These are phyloP conservation scores for Lineolata rhizophorae DNA, from an alignment of 495 filamentous ascomycete species.

Conservation along the genomic window DNA sequence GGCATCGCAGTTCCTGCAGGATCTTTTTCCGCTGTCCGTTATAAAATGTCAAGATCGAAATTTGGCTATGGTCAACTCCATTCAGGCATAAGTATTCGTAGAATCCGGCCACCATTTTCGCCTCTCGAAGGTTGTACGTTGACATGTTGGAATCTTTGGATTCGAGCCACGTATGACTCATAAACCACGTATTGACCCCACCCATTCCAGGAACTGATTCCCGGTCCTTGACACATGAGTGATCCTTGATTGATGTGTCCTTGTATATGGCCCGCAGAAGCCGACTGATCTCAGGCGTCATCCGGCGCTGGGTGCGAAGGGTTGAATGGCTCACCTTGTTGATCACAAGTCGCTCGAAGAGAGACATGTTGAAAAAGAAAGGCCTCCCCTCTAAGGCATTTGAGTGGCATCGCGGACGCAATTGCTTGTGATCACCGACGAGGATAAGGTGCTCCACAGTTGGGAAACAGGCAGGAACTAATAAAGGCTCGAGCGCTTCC, in stretches of 20 bases:
- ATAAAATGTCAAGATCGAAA: slow-evolving; percentile 79
- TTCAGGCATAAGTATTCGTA: slow-evolving; percentile 51
- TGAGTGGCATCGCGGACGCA: slow-evolving; percentile 35
- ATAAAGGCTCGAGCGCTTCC: slow-evolving; percentile 44
- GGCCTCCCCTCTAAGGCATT: slow-evolving; percentile 27
- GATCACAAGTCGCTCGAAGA: slow-evolving; percentile 56
- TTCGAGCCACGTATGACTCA: slow-evolving; percentile 51
- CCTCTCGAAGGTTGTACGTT: slow-evolving; percentile 50
- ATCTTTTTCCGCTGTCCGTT: slow-evolving; percentile 60
- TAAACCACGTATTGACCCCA: slow-evolving; percentile 41
- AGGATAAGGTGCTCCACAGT: slow-evolving; percentile 52
- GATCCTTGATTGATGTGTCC: slow-evolving; percentile 39
- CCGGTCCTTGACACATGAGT: slow-evolving; percentile 32
- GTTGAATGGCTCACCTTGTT: slow-evolving; percentile 42
- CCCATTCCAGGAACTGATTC: slow-evolving; percentile 60
- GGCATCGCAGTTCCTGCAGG: slow-evolving; percentile 25
- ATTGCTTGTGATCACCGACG: slow-evolving; percentile 56
- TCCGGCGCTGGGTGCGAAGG: slow-evolving; percentile 41
- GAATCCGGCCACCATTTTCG: slow-evolving; percentile 55
- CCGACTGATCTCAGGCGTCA: slow-evolving; percentile 49
- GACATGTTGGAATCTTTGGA: slow-evolving; percentile 40
- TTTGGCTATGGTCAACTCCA: slow-evolving; percentile 30
- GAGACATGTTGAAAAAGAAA: slow-evolving; percentile 42
- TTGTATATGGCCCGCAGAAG: slow-evolving; percentile 43
- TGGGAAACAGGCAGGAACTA: slow-evolving; percentile 41